Evolutionary conservation across 2,329 filamentous ascomycete species (phyloP).

Genomic region (Rhynchosporium graminicola): DNA sequence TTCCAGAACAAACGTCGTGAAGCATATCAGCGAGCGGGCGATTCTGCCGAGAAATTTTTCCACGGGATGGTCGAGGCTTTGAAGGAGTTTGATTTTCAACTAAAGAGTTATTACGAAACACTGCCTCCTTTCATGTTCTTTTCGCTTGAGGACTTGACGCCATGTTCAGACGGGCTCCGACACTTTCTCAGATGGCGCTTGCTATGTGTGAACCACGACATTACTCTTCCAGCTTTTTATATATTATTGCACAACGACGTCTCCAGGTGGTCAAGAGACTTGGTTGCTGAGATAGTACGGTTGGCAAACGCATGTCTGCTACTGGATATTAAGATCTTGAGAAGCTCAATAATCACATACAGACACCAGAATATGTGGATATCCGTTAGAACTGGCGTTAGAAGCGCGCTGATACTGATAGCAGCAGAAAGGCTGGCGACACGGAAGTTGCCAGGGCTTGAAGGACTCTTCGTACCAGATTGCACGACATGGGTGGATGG

Average conservation of each 20-base stretch:
- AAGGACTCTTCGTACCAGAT: neutral
- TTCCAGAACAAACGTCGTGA: neutral
- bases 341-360: neutral
- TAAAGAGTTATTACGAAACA: neutral
- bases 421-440: neutral
- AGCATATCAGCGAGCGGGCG: neutral
- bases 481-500: neutral
- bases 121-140: neutral
- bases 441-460: neutral
- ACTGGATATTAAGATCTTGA: neutral
- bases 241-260: neutral
- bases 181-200: neutral
- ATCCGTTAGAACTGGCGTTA: neutral
- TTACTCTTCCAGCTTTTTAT: neutral
- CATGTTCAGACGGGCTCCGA: constrained; percentile 2
- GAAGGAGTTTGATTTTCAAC: constrained; percentile 4
- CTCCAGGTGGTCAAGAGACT: neutral
- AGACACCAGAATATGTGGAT: neutral
- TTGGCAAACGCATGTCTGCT: neutral
- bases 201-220: neutral
- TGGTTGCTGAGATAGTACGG: neutral
- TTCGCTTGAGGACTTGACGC: neutral
- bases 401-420: neutral
- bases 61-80: neutral
- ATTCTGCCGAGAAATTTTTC: neutral